Evolutionary conservation across 169 alveolate species (phyloP), one percentile per base, ranked within the genome.

Genomic region (Plasmodium inui): DNA sequence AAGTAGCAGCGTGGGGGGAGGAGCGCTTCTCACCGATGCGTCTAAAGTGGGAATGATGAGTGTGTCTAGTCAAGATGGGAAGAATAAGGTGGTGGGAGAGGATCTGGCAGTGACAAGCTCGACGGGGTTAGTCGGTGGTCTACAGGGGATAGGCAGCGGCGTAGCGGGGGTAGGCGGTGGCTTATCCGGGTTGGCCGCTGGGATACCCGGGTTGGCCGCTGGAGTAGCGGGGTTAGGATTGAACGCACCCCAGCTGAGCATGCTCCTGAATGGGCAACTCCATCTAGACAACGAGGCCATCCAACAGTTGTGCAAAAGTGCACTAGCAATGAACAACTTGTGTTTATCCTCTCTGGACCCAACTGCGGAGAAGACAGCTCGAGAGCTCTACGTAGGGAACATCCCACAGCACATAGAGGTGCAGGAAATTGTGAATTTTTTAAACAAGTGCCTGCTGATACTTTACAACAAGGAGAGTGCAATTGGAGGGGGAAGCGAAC

Each of bases 381-480:
- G 98, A 22, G 98, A 97, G 46, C 95, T 97, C 32, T 97, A 97
- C 74, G 97, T 97, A 7, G 98, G 98, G 3, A 97, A 97, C 61
- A 95, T 97, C 2, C 98, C 98, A 0, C 96, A 95, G 3, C 94
- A 96, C 6, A 89, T 95, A 32, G 96, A 94, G 8, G 96, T 96
- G 8, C 95, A 96, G 39, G 96, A 96, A 81, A 94, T 97, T 44
- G 80, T 97, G 73, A 97, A 97, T 79, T 97, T 95, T 73, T 61
- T 97, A 12, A 97, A 97, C 57, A 92, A 84, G 14, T 96, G 97
- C n/a, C 74, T 97, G 90, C 81, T 83, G 5, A 96, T 96, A 3
- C 90, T 85, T 17, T 95, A 96, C 81, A 99, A 99, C 19, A 86
- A 86, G 41, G 93, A 86, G n/a, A 86, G 80, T 30, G 93, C 1